Conservation (phyloP, 2,329 filamentous ascomycete genomes). For the Macrophomina pseudophaseolina region DNA sequence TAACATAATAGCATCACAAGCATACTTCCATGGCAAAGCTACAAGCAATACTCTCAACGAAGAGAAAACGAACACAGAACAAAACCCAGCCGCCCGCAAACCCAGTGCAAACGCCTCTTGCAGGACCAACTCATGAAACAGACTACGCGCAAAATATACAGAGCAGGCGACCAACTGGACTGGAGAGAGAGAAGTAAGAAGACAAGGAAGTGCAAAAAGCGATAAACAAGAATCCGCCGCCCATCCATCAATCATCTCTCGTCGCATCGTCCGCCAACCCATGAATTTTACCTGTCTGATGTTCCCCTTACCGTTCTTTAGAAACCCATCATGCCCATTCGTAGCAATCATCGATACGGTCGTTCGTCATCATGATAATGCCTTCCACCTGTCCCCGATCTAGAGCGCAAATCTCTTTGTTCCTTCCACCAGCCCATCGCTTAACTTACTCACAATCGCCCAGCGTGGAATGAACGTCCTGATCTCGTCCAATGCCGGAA, state of each 20-base stretch:
- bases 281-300: background rate
- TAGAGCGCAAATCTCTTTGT: conserved; percentile 69
- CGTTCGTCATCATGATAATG: background rate
- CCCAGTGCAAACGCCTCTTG: background rate
- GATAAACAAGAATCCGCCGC: background rate
- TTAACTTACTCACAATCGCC: conserved; percentile 76
- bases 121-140: background rate
- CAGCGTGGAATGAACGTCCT: conserved; percentile 77
- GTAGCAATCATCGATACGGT: background rate
- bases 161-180: background rate
- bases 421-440: conserved; percentile 81
- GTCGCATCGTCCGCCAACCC: background rate
- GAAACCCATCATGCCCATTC: background rate
- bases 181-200: background rate
- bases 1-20: no score
- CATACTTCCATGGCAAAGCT: no score
- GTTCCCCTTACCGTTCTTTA: background rate
- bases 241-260: background rate
- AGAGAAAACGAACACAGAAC: background rate
- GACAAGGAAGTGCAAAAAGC: background rate
- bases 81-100: background rate
- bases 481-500: conserved; percentile 85
- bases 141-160: background rate
- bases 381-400: no score
- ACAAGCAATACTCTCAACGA: background rate